Percentiles rank a stretch among this genome's conserved stretches.
Evolutionary conservation across 441 rosid species (phyloP).

Genomic region (Erodium trifolium): DNA sequence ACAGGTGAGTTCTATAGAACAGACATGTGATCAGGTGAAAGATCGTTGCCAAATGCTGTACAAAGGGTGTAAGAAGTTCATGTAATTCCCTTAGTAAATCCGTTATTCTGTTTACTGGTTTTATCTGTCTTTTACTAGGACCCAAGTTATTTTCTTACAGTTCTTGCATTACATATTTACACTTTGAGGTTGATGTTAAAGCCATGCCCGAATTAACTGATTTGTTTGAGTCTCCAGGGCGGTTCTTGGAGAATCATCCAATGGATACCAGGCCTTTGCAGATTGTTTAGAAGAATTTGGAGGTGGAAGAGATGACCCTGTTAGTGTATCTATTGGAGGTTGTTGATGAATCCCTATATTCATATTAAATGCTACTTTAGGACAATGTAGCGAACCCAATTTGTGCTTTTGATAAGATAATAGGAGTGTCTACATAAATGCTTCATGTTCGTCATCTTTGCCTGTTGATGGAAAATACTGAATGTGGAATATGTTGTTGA

Average conservation of each 20-base stretch:
- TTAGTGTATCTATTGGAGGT: conserved; percentile 89
- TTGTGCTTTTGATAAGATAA: not conserved
- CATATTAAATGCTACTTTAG: not conserved
- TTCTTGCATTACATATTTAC: too few relatives aligned
- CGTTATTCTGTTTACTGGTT: conserved; percentile 1
- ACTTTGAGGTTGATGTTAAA: too few relatives aligned
- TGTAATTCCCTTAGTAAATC: conserved; percentile 29
- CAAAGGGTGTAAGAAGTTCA: conserved; percentile 56
- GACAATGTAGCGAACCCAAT: not conserved
- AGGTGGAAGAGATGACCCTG: conserved; percentile 78
- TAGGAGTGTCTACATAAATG: not conserved
- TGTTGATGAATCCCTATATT: conserved; percentile 19
- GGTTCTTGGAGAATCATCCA: conserved; percentile 61
- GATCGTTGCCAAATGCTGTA: conserved; percentile 66
- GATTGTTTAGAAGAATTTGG: conserved; percentile 74
- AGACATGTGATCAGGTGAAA: conserved; percentile 57
- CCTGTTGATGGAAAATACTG: not conserved
- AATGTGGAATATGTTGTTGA: not conserved
- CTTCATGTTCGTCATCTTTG: not conserved
- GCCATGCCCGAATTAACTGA: not conserved
- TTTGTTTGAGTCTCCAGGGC: conserved; percentile 34
- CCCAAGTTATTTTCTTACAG: not conserved
- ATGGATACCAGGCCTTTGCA: conserved; percentile 59
- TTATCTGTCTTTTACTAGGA: not conserved
- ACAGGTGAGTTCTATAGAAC: conserved; percentile 54